Percentiles rank a stretch among this genome's conserved stretches.
Evolutionary conservation across 2,329 filamentous ascomycete genomes (phyloP).

Genomic region (Pestalotiopsis sp.): DNA sequence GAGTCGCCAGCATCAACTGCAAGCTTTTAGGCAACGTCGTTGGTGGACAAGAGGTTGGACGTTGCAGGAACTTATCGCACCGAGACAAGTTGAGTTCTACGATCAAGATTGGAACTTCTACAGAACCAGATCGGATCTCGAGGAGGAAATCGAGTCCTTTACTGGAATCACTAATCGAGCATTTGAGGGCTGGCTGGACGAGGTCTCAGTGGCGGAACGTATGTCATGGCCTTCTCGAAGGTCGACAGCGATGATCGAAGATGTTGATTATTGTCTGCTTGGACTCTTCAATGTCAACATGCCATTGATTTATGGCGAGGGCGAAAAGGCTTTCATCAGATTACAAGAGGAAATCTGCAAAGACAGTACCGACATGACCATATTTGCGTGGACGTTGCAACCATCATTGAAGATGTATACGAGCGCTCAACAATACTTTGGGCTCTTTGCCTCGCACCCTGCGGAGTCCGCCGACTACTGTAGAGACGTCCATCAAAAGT

Average conservation of each 20-base stretch:
- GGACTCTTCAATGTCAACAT: constrained; percentile 3
- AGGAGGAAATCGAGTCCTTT: not conserved
- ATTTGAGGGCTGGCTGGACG: not conserved
- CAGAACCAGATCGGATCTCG: not conserved
- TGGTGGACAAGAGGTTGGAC: constrained; percentile 21
- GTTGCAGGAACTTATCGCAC: constrained; percentile 21
- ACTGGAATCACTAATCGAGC: not conserved
- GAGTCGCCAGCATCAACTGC: not conserved
- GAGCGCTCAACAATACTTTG: not conserved
- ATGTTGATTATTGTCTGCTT: constrained; percentile 1
- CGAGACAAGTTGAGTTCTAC: not conserved
- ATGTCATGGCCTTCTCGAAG: not conserved
- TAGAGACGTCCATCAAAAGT: not conserved
- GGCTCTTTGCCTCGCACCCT: not conserved
- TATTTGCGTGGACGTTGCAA: not conserved
- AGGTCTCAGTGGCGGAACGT: not conserved
- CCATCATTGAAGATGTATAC: not conserved
- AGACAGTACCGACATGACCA: not conserved
- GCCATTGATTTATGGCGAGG: not conserved
- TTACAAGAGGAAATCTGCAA: constrained; percentile 2
- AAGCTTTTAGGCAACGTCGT: not conserved
- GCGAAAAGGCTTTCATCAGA: not conserved
- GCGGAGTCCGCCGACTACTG: not conserved
- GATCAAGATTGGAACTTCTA: not conserved
- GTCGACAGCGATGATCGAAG: not conserved